phyloP scores from a whole-genome alignment of 805 yeast species.

The Ogataea methanolica region DNA sequence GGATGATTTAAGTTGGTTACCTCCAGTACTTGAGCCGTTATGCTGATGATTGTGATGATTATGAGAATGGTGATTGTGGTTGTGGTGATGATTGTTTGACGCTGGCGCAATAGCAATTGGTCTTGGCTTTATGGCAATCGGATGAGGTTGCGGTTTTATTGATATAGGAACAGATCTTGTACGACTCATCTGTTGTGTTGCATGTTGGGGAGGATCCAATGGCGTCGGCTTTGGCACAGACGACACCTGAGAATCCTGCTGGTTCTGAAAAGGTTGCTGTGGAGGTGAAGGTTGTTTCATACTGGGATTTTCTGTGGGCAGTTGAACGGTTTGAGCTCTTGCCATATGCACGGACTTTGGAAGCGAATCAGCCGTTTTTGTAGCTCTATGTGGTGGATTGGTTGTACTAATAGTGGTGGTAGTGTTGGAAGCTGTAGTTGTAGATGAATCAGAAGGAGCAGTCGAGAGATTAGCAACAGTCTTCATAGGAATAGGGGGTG shows the following conservation, averaged over 20 bases:
- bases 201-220: too few species aligned
- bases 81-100: slow-evolving; percentile 2
- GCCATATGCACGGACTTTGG: not conserved
- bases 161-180: slow-evolving; percentile 9
- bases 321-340: slow-evolving; percentile 2
- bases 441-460: not conserved
- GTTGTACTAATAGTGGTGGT: not conserved
- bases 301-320: not conserved
- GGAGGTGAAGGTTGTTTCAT: not conserved
- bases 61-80: slow-evolving; percentile 3
- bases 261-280: too few species aligned
- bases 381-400: not conserved
- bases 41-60: not conserved
- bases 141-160: slow-evolving; percentile 17
- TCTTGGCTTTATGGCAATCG: slow-evolving; percentile 28
- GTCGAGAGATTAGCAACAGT: not conserved
- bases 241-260: too few species aligned
- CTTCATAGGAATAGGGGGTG: not conserved
- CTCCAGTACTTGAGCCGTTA: not conserved
- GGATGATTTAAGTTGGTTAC: not conserved
- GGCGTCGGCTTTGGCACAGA: too few species aligned
- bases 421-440: not conserved
- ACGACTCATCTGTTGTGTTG: slow-evolving; percentile 3
- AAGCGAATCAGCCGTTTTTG: not conserved
- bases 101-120: slow-evolving; percentile 23